Evolutionary conservation across 495 filamentous ascomycete genomes (phyloP).

Genomic region (Delitschia confertaspora): DNA sequence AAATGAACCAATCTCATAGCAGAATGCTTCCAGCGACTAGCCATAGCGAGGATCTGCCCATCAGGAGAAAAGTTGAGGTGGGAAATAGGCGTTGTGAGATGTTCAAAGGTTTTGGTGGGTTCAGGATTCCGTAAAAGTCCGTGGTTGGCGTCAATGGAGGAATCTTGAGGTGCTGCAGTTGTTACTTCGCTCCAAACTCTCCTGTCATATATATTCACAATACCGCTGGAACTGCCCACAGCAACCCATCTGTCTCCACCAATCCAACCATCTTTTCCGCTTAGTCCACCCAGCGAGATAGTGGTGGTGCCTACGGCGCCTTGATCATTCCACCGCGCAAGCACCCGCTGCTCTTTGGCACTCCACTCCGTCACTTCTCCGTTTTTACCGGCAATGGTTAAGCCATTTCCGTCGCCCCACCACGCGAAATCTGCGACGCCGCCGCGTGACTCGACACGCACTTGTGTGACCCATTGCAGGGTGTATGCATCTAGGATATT

Average conservation of each 20-base stretch:
- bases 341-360: slow-evolving; percentile 50
- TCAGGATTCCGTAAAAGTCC: slow-evolving; percentile 54
- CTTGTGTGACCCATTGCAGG: slow-evolving; percentile 78
- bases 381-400: slow-evolving; percentile 71
- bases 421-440: slow-evolving; percentile 85
- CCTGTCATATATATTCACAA: slow-evolving; percentile 91
- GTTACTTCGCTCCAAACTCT: slow-evolving; percentile 44
- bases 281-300: slow-evolving; percentile 61
- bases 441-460: slow-evolving; percentile 69
- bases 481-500: slow-evolving; percentile 76
- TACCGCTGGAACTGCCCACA: slow-evolving; percentile 71
- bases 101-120: slow-evolving; percentile 64
- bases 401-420: slow-evolving; percentile 73
- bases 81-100: slow-evolving; percentile 75
- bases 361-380: slow-evolving; percentile 93
- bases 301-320: slow-evolving; percentile 80
- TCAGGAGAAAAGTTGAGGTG: slow-evolving; percentile 73
- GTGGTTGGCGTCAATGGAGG: slow-evolving; percentile 36
- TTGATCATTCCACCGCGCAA: slow-evolving; percentile 82
- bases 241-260: slow-evolving; percentile 86
- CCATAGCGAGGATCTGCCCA: slow-evolving; percentile 79
- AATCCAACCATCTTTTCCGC: slow-evolving; percentile 46
- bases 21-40: slow-evolving; percentile 77
- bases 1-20: slow-evolving; percentile 82
- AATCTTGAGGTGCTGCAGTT: neutral